phyloP scores from a whole-genome alignment of 2,329 filamentous ascomycete species.

The Calonectria honghensis region DNA sequence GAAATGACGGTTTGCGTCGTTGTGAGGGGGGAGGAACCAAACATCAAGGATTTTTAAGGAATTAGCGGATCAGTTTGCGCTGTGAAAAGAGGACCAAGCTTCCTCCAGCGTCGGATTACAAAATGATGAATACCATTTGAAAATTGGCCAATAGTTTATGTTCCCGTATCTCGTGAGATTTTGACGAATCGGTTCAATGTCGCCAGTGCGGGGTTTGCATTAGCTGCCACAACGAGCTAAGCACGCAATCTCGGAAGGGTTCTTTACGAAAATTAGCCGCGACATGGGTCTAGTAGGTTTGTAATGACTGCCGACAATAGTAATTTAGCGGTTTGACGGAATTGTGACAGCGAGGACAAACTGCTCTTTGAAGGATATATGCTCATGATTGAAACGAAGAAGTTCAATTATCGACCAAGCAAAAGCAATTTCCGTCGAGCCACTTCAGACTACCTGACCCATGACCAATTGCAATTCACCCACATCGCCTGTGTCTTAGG shows the following conservation, averaged over 20 bases:
- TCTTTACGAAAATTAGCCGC: neutral
- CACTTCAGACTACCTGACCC: neutral
- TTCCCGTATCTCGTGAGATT: neutral
- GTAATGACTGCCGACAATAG: neutral
- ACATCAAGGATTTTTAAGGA: neutral
- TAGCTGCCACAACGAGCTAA: neutral
- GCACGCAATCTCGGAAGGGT: constrained; percentile 2
- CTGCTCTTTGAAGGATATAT: neutral
- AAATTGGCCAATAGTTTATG: neutral
- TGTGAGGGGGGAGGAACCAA: neutral
- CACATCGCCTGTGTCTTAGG: neutral
- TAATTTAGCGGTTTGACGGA: no score
- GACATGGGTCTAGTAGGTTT: neutral
- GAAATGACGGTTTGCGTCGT: constrained; percentile 57
- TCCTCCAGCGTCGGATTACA: neutral
- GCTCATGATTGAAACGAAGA: neutral
- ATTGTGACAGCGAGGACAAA: neutral
- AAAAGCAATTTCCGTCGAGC: neutral
- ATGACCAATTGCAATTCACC: neutral
- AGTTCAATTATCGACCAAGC: neutral
- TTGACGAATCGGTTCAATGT: constrained; percentile 17
- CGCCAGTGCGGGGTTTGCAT: neutral
- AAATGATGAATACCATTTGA: constrained; percentile 4
- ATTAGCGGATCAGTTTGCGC: neutral
- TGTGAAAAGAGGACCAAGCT: neutral